phyloP scores from a whole-genome alignment of 2,329 filamentous ascomycete genomes.

The Zymoseptoria ardabiliae region DNA sequence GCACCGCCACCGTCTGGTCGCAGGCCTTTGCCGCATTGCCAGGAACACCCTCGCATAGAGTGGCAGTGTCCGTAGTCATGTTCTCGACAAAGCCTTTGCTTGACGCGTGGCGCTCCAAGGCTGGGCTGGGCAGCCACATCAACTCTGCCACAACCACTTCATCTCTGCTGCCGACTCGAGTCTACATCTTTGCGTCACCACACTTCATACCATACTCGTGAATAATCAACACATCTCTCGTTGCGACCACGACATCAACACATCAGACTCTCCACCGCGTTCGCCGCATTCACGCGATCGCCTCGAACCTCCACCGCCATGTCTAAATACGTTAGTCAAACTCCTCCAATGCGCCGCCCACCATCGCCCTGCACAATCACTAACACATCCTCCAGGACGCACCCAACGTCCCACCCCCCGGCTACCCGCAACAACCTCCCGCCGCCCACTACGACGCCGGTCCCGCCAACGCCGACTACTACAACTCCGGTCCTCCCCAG shows the following conservation, averaged over 20 bases:
- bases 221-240: neutral
- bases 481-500: neutral
- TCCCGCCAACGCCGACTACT: slow-evolving; percentile 1
- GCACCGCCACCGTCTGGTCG: neutral
- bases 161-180: neutral
- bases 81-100: neutral
- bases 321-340: slow-evolving; percentile 4
- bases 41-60: neutral
- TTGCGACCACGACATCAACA: neutral
- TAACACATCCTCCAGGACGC: slow-evolving; percentile 9
- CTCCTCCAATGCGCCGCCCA: too few relatives aligned
- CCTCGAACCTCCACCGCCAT: neutral
- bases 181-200: neutral
- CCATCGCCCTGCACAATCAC: neutral
- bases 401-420: slow-evolving; percentile 16
- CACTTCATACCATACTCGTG: neutral
- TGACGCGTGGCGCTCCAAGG: neutral
- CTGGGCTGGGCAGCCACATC: neutral
- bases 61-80: neutral
- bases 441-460: slow-evolving; percentile 19
- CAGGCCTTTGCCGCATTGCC: neutral
- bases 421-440: slow-evolving; percentile 19
- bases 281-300: neutral
- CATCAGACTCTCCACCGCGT: neutral
- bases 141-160: neutral